phyloP scores from a whole-genome alignment of 306 rosid species.

The Prunus davidiana region DNA sequence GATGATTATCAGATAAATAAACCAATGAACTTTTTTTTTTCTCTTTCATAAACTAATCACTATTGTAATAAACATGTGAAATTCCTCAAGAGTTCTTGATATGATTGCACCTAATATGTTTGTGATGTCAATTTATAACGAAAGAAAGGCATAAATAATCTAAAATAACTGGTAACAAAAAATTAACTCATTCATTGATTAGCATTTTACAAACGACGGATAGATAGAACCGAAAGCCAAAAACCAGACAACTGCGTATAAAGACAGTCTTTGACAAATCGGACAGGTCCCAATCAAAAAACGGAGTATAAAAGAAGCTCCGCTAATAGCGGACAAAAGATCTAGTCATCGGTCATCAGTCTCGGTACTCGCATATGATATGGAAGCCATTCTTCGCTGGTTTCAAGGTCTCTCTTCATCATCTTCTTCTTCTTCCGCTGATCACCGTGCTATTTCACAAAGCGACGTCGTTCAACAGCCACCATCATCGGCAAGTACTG shows the following conservation, averaged over 20 bases:
- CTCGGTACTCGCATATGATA: neutral
- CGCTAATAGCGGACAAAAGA: conserved; percentile 4
- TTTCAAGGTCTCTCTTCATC: conserved; percentile 10
- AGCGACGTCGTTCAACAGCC: conserved; percentile 3
- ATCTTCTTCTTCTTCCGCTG: neutral
- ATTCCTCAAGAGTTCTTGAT: no score
- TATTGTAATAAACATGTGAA: no score
- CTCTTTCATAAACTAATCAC: no score
- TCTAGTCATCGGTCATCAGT: neutral
- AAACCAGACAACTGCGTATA: neutral
- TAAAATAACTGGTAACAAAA: neutral
- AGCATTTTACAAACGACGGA: neutral
- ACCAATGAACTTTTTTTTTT: no score
- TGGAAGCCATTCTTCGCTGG: conserved; percentile 30
- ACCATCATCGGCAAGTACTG: neutral
- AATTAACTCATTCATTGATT: neutral
- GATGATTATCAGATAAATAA: no score
- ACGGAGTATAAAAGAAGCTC: neutral
- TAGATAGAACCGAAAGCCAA: neutral
- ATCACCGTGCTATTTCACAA: neutral
- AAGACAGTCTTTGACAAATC: neutral
- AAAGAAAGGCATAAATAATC: neutral
- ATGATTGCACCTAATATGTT: no score
- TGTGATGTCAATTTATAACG: no score
- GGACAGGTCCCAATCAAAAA: neutral